Evolutionary conservation across 805 yeast genomes (phyloP).

Genomic region (Wickerhamomyces ciferrii): DNA sequence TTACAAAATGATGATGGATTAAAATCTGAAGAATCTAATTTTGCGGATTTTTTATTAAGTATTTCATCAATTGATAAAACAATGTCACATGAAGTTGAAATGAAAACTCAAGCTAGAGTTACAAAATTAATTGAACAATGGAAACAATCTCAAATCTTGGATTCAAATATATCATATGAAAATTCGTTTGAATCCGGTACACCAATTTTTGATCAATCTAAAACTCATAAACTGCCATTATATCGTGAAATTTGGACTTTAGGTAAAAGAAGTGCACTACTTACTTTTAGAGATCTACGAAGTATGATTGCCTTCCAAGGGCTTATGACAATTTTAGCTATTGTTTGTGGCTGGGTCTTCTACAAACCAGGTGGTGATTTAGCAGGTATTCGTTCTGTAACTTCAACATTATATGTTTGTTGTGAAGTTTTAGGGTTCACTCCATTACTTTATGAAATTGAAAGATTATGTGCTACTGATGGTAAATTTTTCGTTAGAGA

Average conservation of each 20-base stretch:
- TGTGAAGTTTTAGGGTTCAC: background rate
- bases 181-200: background rate
- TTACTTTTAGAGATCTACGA: conserved; percentile 39
- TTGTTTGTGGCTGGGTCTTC: conserved; percentile 70
- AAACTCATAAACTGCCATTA: conserved; percentile 24
- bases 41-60: conserved; percentile 49
- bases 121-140: conserved; percentile 27
- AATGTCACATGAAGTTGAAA: conserved; percentile 28
- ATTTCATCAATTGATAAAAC: conserved; percentile 40
- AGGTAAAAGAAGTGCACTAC: conserved; percentile 30
- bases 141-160: conserved; percentile 17
- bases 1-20: conserved; percentile 15
- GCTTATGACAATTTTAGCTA: conserved; percentile 17
- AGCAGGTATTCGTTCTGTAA: conserved; percentile 58
- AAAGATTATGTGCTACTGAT: conserved; percentile 50
- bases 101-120: conserved; percentile 20
- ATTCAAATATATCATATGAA: background rate
- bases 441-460: conserved; percentile 52
- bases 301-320: conserved; percentile 26
- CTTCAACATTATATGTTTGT: conserved; percentile 37
- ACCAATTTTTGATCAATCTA: background rate
- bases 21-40: conserved; percentile 37
- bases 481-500: conserved; percentile 58
- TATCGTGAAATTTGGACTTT: conserved; percentile 36
- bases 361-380: conserved; percentile 52